These are phyloP conservation scores for Infundibulicybe gibba DNA, from an alignment of 768 basidiomycete species.

Conservation along the genomic window DNA sequence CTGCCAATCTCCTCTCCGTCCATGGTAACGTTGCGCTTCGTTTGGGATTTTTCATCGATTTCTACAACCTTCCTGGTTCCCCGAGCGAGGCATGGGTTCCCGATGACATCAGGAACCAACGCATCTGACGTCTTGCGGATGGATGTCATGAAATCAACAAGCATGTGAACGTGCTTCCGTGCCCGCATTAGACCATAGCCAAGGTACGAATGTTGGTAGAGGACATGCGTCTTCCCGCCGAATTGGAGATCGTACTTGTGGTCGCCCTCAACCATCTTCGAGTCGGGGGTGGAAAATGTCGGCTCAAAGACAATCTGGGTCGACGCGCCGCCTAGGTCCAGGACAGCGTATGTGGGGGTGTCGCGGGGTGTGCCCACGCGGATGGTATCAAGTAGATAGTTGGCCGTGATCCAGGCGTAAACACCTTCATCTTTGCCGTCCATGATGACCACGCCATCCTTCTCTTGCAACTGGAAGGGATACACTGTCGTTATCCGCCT, in stretches of 20 bases:
- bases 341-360: constrained; percentile 73
- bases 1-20: constrained; percentile 75
- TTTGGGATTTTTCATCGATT: constrained; percentile 41
- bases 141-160: constrained; percentile 83
- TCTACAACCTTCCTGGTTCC: constrained; percentile 62
- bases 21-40: constrained; percentile 73
- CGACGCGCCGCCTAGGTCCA: constrained; percentile 95
- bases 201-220: constrained; percentile 98
- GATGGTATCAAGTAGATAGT: constrained; percentile 83
- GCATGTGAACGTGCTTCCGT: constrained; percentile 75
- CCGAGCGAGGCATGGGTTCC: constrained; percentile 81
- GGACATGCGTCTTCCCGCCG: constrained; percentile 61
- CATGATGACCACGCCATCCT: constrained; percentile 82
- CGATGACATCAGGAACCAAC: constrained; percentile 26
- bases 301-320: constrained; percentile 98
- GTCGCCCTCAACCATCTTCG: constrained; percentile 66
- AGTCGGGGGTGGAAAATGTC: constrained; percentile 42
- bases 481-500: constrained; percentile 52
- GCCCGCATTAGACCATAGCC: constrained; percentile 95
- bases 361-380: constrained; percentile 43
- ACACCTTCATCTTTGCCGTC: constrained; percentile 95
- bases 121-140: constrained; percentile 25
- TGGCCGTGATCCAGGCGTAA: constrained; percentile 97
- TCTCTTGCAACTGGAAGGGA: constrained; percentile 55
- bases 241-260: constrained; percentile 88